Evolutionary conservation across 1,284 basidiomycete genomes (phyloP), one percentile per base, ranked within the genome.

Genomic region (Athelia sp.): DNA sequence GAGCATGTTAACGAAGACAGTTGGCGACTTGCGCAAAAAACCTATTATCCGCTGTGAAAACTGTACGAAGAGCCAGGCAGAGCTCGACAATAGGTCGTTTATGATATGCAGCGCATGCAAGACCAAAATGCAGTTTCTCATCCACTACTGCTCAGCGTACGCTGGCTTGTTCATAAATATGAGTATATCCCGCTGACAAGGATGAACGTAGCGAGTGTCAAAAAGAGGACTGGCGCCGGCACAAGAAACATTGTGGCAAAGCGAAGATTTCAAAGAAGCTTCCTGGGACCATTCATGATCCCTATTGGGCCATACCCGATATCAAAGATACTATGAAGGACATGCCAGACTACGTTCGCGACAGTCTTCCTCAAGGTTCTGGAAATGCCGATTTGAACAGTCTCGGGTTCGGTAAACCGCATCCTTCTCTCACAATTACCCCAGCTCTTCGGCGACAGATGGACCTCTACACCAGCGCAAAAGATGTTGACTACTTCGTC

Each of bases 61-160:
- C 32, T 52, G 52, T 34, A 38, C 18, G n/a, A 49, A 44, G 26
- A 49, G 32, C 13, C 47, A 43, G 3, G 47, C 42, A 18, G 52
- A 50, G 9, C 26, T 53, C 34, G 44, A 43, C n/a, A 18, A 46
- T 29, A 31, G 29, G 19, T 26, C 47, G 14, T 54, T 53, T 31
- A 52, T 52, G 51, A 44, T 52, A 19, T 54, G 52, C 35, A 53
- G 52, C 19, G 11, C 24, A n/a, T 53, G 51, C 45, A 54, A 52
- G 32, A 2, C 14, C 13, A 49, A 52, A 26, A 36, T 47, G 14
- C 23, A 45, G 6, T 49, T 54, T 29, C 36, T 18, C 24, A 10
- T 49, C 15, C 47, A 47, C 21, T 54, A 49, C 38, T 54, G 52
- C 36, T 54, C 51, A 34, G 26, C 32, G 51, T 50, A 34, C 8